Base-by-base conservation (phyloP, 106 monocot genomes). In the Dendrobium nobile region DNA sequence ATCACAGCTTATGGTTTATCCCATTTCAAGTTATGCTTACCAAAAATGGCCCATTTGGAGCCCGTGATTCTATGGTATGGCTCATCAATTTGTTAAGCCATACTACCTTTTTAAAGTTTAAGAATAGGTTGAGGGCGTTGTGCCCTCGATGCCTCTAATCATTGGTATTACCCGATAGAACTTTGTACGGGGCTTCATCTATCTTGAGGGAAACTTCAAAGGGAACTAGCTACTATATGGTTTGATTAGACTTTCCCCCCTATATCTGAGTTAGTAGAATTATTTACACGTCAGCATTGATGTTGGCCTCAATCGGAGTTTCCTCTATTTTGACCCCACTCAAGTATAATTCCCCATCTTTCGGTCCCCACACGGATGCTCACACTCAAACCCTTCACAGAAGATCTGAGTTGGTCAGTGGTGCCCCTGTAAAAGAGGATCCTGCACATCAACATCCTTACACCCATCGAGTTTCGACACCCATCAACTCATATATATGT, bases 201-300 rank as follows among this genome's bases (percentile, higher is more conserved):
- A 77, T 77, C 54, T 54, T 77, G 27, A 77, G 77, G 77, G 54
- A 77, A 77, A 31, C 77, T 54, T 77, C 77, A 47, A 27, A 77
- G 54, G 77, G 67, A 67, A 79, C 65, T 37, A 56, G 15, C 65
- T 79, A 79, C 79, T 79, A 79, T 65, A 79, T 43, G 1, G 43
- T 43, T 43, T 5, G 43, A 43, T 43, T 43, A 43, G 43, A 3
- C 43, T 43, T 79, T 79, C 67, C 43, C 65, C 65, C 65, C 64
- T 40, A 73, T 79, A 75, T 75, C 75, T 73, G 74, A 75, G 75
- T 75, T 73, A 75, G 81, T 75, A 3, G 2, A 54, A 54, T 54
- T 3, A 54, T 54, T 54, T 54, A 9, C 54, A 54, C 54, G 54
- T 54, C 77, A 77, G 28, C 54, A 77, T 77, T 54, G 15, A 19